Base-by-base conservation (phyloP, 1,284 basidiomycete genomes). In the Lignosus rhinocerotis region DNA sequence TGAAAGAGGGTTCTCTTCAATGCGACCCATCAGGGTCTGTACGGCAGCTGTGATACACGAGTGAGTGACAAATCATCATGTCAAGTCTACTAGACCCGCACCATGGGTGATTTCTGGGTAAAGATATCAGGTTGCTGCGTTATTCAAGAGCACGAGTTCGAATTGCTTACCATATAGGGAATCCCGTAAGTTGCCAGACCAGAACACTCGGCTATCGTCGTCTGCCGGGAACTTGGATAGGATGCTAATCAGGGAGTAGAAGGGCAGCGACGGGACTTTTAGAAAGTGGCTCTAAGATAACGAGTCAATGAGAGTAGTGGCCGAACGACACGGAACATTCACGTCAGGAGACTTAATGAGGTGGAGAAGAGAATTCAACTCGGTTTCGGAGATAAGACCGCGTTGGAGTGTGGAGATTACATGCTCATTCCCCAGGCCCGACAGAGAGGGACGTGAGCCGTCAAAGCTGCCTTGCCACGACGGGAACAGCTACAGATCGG, bases 241-340 rank as follows among this genome's bases (percentile, higher is more conserved):
- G 49, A 90, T 79, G 58, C 87, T 88, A 55, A 86, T 79, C 48
- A 93, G 77, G 9, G 81, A 83, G 70, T 91, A 84, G 77, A 90
- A 92, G 1, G 90, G 91, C 46, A 93, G 78, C 1, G 82, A 87
- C 7, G 90, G 86, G 32, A 89, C 87, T 75, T 93, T 93, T 64
- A 93, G 76, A 76, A 92, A 93, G 70, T 90, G 90, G 32, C 89
- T 86, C 89, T 92, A 63, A 3, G 50, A 11, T 4, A 53, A 39
- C 17, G 48, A 48, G 32, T 16, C 8, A 52, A 63, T 36, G 55
- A 47, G 31, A 36, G 30, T 43, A 34, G 32, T 36, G 48, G 56
- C 16, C 54, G 54, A 38, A 33, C 50, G 52, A 52, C 33, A 52
- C 53, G 17, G 21, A n/a, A 17, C 55, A 33, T 85, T 67, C 68